phyloP scores from a whole-genome alignment of 2,329 filamentous ascomycete genomes.

The Aspergillus sp. region DNA sequence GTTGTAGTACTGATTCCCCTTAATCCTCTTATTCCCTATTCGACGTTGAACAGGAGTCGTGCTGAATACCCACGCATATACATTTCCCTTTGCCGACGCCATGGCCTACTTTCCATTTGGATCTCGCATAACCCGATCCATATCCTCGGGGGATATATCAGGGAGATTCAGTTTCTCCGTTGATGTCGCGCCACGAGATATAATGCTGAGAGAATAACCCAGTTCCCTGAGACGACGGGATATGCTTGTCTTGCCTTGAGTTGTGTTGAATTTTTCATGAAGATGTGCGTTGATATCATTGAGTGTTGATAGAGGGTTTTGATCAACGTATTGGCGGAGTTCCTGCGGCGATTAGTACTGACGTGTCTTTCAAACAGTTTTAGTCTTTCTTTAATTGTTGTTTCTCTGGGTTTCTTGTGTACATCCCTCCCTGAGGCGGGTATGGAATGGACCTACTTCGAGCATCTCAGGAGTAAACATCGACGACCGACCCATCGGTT shows the following conservation, averaged over 20 bases:
- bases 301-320: background rate
- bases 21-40: too few relatives aligned
- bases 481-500: background rate
- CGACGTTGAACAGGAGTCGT: background rate
- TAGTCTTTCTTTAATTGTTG: too few relatives aligned
- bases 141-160: background rate
- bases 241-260: background rate
- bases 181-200: background rate
- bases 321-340: background rate
- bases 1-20: too few relatives aligned
- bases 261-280: background rate
- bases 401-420: too few relatives aligned
- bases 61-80: background rate
- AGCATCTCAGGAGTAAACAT: background rate
- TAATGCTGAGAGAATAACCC: background rate
- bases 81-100: background rate
- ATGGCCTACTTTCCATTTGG: background rate
- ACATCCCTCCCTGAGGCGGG: too few relatives aligned
- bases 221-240: background rate
- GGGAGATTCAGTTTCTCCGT: background rate
- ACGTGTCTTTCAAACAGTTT: too few relatives aligned
- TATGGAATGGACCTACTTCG: background rate
- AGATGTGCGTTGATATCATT: background rate
- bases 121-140: background rate
- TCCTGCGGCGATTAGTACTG: background rate